Base-by-base conservation (phyloP, 306 rosid species). In the Cicer cuneatum region DNA sequence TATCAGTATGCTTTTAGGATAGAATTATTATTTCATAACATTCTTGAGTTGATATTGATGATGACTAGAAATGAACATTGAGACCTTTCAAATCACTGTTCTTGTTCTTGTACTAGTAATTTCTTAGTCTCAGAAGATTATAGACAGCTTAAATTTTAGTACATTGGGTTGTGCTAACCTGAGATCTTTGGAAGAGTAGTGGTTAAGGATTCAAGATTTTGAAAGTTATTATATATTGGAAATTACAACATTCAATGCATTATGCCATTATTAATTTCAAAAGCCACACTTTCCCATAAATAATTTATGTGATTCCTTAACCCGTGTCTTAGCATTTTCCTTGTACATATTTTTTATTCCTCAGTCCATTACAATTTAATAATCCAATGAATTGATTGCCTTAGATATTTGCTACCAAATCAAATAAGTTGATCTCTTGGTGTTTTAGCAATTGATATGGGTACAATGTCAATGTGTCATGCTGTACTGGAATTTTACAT, bases 381-480 rank as follows among this genome's bases (percentile, higher is more conserved):
- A 54, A 54, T 54, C 61, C 7, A 19, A 2, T 19, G 61, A 54
- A 19, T 54, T 4, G 60, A 35, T 54, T 54, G 60, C 37, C 19
- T 54, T 54, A 19, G 61, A 10, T 54, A 21, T 54, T 8, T 54
- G 7, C 37, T 62, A 40, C 33, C 68, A 4, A 8, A 29, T 65
- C 70, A 66, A 79, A 73, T 65, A 65, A 51, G 15, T 43, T 72
- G 45, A 54, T 79, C 33, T 54, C 49, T 53, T 43, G 37, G 39
- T 54, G 70, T 47, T 72, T 56, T 77, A 72, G 63, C 60, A 47
- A 46, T 47, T 66, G 49, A 73, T 47, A 66, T 57, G 37, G 53
- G 18, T 71, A 33, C 57, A 13, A 53, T 42, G 35, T 43, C 57
- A 13, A 53, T 42, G 35, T 43, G 24, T n/a, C 72, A 33, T 57